Percentiles rank a stretch among this genome's conserved stretches.
Evolutionary conservation across 371 early-diverging fungal genomes (phyloP).

Genomic region (Mucor sp.): DNA sequence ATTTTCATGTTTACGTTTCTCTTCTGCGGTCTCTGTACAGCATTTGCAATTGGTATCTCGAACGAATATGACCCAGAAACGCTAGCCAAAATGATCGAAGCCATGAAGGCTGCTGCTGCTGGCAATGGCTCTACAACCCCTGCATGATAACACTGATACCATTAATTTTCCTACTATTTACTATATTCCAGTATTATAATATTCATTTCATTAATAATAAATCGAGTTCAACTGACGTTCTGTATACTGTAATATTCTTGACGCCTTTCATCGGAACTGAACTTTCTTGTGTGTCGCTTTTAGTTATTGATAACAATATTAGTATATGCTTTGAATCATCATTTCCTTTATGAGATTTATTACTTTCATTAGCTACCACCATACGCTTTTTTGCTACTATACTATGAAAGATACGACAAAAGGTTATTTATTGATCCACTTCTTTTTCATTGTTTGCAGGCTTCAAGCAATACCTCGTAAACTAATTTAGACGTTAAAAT

Average conservation of each 20-base stretch:
- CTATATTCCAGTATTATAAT: background rate
- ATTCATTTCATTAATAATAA: background rate
- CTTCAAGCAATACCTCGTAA: no score
- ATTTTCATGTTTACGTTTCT: background rate
- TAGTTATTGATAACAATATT: no score
- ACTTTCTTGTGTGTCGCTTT: background rate
- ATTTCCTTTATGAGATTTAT: no score
- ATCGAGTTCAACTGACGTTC: no score
- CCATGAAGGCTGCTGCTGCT: background rate
- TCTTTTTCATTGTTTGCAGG: no score
- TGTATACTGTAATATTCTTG: background rate
- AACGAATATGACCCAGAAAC: constrained; percentile 5
- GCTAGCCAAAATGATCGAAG: background rate
- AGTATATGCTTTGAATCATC: no score
- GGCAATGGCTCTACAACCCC: background rate
- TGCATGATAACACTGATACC: background rate
- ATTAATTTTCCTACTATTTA: background rate
- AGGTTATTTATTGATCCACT: no score
- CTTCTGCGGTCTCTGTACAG: background rate
- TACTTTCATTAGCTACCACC: no score
- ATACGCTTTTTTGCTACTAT: no score
- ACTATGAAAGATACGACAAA: no score
- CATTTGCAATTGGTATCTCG: background rate
- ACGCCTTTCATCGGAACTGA: no score
- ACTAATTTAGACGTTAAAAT: no score